Percentiles rank a stretch among this genome's conserved stretches.
Conservation (phyloP, 2,329 filamentous ascomycete genomes). For the Paradendryphiella salina region DNA sequence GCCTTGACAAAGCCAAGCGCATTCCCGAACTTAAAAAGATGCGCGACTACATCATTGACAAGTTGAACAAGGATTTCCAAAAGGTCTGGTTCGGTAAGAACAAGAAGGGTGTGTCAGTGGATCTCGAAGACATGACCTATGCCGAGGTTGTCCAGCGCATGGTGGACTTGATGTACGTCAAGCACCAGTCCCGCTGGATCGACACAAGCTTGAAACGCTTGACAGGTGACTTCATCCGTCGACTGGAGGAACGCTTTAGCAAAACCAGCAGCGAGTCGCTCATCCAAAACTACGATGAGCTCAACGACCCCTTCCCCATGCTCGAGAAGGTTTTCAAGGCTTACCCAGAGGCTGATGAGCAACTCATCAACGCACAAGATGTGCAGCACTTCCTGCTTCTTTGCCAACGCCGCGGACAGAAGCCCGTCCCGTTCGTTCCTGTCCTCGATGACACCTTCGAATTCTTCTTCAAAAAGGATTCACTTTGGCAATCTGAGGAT, state of each 20-base stretch:
- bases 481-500: conserved; percentile 98
- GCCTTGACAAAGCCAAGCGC: conserved; percentile 77
- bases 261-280: conserved; percentile 74
- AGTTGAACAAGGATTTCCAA: conserved; percentile 55
- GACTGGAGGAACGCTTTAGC: conserved; percentile 95
- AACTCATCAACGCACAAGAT: conserved; percentile 97
- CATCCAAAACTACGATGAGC: conserved; percentile 86
- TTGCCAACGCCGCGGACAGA: conserved; percentile 88
- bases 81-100: conserved; percentile 56
- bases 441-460: conserved; percentile 97
- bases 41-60: conserved; percentile 52
- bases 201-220: conserved; percentile 74
- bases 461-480: conserved; percentile 99
- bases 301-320: conserved; percentile 77
- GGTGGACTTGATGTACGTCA: conserved; percentile 54
- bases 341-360: conserved; percentile 83
- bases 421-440: conserved; percentile 95
- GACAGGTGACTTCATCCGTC: conserved; percentile 93
- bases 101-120: conserved; percentile 49
- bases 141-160: conserved; percentile 52
- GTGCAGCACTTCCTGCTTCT: conserved; percentile 95
- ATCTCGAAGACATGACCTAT: conserved; percentile 56
- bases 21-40: conserved; percentile 50
- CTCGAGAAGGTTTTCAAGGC: conserved; percentile 77
- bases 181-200: conserved; percentile 52